A percentile compares a stretch with the other conserved stretches of the same genome.
These are phyloP conservation scores for Mycena polygramma DNA, from an alignment of 768 basidiomycete species.

Conservation along the genomic window DNA sequence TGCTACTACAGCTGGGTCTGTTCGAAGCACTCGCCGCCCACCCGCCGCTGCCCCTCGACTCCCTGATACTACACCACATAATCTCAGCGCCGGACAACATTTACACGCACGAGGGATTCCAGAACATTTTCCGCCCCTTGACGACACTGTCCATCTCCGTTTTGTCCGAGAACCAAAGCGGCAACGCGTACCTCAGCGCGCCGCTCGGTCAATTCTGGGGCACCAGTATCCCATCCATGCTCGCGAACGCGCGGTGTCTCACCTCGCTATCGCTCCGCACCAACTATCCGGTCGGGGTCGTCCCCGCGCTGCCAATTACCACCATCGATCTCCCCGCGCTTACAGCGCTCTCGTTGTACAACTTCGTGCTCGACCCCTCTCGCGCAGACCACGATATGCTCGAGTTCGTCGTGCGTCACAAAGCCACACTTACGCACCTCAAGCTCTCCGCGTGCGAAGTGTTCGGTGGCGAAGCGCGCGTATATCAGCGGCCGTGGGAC, in stretches of 20 bases:
- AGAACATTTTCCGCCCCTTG: constrained; percentile 2
- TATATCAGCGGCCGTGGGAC: background rate
- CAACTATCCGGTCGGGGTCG: background rate
- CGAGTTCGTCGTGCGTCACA: background rate
- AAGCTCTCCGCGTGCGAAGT: background rate
- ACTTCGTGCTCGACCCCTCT: background rate
- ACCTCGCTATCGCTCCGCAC: background rate
- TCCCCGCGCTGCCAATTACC: background rate
- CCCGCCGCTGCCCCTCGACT: constrained; percentile 6
- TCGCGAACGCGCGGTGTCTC: background rate
- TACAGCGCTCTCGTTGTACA: background rate
- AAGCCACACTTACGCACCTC: background rate
- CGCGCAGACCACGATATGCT: background rate
- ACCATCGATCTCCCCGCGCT: background rate
- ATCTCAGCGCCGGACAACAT: background rate
- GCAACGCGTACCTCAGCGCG: background rate
- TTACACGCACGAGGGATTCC: background rate
- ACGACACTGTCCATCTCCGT: background rate
- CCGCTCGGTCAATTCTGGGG: background rate
- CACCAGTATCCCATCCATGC: background rate
- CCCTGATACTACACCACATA: background rate
- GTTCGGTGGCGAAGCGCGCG: background rate
- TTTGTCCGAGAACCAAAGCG: background rate
- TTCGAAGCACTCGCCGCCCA: background rate
- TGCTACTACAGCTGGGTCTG: constrained; percentile 5